Evolutionary conservation across 352 stramenopile genomes (phyloP).

Genomic region (Globisporangium sylvaticum): DNA sequence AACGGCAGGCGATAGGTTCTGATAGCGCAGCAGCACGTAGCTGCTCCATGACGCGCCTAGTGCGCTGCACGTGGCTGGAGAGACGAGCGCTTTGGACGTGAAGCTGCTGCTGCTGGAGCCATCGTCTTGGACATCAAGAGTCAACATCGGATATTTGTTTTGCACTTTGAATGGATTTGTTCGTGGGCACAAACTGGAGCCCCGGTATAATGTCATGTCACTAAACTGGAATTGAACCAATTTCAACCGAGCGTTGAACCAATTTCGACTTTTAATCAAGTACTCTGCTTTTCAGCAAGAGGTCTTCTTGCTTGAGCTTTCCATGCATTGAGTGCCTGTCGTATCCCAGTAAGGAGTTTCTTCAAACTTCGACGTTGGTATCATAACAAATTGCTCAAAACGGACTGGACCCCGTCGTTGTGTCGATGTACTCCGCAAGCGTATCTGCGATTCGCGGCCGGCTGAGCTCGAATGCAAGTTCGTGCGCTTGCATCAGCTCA

Average conservation of each 20-base stretch:
- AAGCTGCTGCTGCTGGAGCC: constrained; percentile 16
- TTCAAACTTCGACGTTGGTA: not conserved
- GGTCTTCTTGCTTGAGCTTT: too few species aligned
- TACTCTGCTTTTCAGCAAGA: too few species aligned
- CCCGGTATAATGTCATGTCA: not conserved
- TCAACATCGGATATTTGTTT: constrained; percentile 19
- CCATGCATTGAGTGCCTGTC: too few species aligned
- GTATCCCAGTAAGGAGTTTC: too few species aligned
- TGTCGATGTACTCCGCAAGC: not conserved
- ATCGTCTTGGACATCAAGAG: constrained; percentile 15
- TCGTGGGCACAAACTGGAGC: not conserved
- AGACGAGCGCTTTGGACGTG: constrained; percentile 30
- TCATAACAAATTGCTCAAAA: not conserved
- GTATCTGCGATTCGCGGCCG: not conserved
- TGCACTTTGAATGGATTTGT: not conserved
- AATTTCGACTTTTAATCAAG: too few species aligned
- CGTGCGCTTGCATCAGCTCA: not conserved
- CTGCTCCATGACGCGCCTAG: constrained; percentile 27
- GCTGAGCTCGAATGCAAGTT: not conserved
- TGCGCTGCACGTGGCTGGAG: constrained; percentile 15
- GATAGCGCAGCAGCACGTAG: constrained; percentile 23
- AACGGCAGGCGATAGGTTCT: constrained; percentile 13
- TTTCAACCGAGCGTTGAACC: not conserved
- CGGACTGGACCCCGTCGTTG: too few species aligned
- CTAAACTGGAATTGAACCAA: not conserved